Conservation (phyloP, 805 yeast genomes). For the Brettanomyces naardenensis region DNA sequence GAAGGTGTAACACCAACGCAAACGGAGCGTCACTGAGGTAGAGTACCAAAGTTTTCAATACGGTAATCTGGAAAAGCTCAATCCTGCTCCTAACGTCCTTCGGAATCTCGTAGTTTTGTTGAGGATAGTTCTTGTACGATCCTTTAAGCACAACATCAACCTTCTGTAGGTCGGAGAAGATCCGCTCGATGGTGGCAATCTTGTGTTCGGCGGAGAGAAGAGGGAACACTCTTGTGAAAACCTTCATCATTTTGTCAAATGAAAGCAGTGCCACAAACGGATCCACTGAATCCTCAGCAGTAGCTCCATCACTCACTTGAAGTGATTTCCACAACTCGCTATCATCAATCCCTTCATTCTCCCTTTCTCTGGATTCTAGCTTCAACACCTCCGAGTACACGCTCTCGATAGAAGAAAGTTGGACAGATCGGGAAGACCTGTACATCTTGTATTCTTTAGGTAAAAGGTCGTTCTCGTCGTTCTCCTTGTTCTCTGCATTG, state of each 20-base stretch:
- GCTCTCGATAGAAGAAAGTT: constrained; percentile 65
- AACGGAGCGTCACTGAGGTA: constrained; percentile 76
- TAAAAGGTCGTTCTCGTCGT: constrained; percentile 14
- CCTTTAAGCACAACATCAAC: constrained; percentile 73
- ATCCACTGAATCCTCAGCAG: constrained; percentile 51
- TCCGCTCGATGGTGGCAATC: constrained; percentile 64
- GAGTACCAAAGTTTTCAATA: constrained; percentile 76
- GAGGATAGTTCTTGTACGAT: constrained; percentile 58
- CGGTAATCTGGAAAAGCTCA: constrained; percentile 72
- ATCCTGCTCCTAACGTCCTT: constrained; percentile 48
- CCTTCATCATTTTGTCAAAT: constrained; percentile 81
- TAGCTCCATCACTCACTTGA: constrained; percentile 56
- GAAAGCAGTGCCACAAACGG: constrained; percentile 80
- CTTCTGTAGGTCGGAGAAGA: constrained; percentile 74
- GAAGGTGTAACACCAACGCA: constrained; percentile 68
- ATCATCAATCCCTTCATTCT: constrained; percentile 38
- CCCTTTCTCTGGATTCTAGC: constrained; percentile 69
- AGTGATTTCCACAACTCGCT: constrained; percentile 68
- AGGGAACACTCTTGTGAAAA: constrained; percentile 82
- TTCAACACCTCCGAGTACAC: constrained; percentile 71
- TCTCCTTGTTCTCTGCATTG: constrained; percentile 24
- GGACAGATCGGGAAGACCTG: constrained; percentile 38
- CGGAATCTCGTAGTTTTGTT: constrained; percentile 39
- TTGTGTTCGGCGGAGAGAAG: constrained; percentile 72
- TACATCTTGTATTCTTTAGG: constrained; percentile 27